phyloP scores from a whole-genome alignment of 805 yeast species.

The Pichia exigua region DNA sequence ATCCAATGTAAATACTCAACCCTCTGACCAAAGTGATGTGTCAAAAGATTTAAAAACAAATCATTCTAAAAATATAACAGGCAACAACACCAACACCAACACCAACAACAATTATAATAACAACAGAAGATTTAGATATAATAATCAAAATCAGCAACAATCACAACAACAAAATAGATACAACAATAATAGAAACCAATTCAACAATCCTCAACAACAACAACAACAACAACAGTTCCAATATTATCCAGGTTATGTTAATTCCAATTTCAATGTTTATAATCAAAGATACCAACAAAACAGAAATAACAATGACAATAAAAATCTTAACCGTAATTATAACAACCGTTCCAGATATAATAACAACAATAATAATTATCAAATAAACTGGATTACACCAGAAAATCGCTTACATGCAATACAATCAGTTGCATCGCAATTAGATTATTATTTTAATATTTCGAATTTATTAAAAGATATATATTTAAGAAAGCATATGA shows the following conservation, averaged over 20 bases:
- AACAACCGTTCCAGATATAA: slow-evolving; percentile 1
- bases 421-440: slow-evolving; percentile 40
- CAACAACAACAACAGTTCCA: slow-evolving; percentile 3
- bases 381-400: slow-evolving; percentile 9
- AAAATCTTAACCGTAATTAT: slow-evolving; percentile 1
- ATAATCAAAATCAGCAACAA: slow-evolving; percentile 7
- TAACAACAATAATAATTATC: background rate
- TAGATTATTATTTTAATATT: slow-evolving; percentile 84
- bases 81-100: slow-evolving; percentile 9
- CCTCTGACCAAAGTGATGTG: background rate
- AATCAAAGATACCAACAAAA: slow-evolving; percentile 2
- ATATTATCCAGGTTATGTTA: slow-evolving; percentile 2
- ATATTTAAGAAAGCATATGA: slow-evolving; percentile 76
- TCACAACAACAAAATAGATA: slow-evolving; percentile 4
- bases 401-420: slow-evolving; percentile 13
- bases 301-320: background rate
- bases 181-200: slow-evolving; percentile 1
- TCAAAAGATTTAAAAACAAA: slow-evolving; percentile 4
- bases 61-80: slow-evolving; percentile 5
- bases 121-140: background rate
- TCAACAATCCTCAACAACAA: background rate
- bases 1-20: too few relatives aligned
- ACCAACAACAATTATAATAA: slow-evolving; percentile 9
- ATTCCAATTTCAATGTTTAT: background rate
- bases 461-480: slow-evolving; percentile 84